phyloP scores from a whole-genome alignment of 306 rosid genomes.

The Potentilla sterilis region DNA sequence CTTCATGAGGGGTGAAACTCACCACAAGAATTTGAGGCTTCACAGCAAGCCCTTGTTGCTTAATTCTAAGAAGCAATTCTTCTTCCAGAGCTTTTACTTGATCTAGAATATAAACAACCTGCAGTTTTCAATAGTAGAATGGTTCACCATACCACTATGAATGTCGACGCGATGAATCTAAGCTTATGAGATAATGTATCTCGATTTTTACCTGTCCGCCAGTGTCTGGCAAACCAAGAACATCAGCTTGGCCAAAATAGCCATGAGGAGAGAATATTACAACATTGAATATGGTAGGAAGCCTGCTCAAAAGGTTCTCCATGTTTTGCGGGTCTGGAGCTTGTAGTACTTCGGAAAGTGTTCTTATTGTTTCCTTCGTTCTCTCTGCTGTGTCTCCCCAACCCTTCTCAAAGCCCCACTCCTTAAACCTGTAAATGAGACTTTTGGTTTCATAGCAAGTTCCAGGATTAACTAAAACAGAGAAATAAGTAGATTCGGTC shows the following conservation, averaged over 20 bases:
- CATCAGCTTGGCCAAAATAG: conserved; percentile 90
- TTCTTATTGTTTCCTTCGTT: conserved; percentile 63
- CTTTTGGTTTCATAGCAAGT: neutral
- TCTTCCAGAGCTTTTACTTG: conserved; percentile 88
- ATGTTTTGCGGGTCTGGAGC: conserved; percentile 73
- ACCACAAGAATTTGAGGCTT: conserved; percentile 91
- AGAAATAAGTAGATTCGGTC: conserved; percentile 12
- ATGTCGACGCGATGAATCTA: neutral
- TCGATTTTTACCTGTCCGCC: conserved; percentile 77
- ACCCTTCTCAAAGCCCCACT: conserved; percentile 96
- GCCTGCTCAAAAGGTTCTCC: conserved; percentile 60
- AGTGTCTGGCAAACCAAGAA: conserved; percentile 93
- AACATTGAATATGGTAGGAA: conserved; percentile 77
- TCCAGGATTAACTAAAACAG: neutral
- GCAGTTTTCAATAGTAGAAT: neutral
- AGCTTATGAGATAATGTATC: neutral
- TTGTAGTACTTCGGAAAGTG: conserved; percentile 74
- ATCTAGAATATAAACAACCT: conserved; percentile 93
- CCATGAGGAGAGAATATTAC: conserved; percentile 90
- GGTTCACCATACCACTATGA: too few relatives aligned
- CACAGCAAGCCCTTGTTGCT: conserved; percentile 67
- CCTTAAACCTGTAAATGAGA: conserved; percentile 54
- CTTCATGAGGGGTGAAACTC: conserved; percentile 30
- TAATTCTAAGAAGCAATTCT: conserved; percentile 65
- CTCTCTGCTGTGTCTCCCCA: conserved; percentile 88